phyloP scores from a whole-genome alignment of 768 basidiomycete species.

The Lentinula detonsa region DNA sequence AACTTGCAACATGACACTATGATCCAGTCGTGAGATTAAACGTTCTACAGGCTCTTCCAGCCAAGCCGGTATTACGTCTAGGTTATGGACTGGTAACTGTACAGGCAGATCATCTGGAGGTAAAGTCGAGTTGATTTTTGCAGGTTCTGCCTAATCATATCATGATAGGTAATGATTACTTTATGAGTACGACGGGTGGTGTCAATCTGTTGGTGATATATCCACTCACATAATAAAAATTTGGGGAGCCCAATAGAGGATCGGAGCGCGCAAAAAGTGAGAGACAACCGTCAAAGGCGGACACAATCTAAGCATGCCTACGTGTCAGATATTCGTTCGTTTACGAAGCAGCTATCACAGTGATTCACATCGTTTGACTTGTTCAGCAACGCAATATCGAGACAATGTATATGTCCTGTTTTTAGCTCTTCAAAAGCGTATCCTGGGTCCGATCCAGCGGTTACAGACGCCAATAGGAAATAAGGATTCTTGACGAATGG shows the following conservation, averaged over 20 bases:
- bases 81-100: not conserved
- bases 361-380: constrained; percentile 11
- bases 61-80: constrained; percentile 38
- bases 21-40: constrained; percentile 49
- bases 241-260: not conserved
- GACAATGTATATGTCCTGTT: constrained; percentile 48
- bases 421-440: constrained; percentile 57
- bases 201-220: not conserved
- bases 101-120: constrained; percentile 29
- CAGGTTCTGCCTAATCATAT: constrained; percentile 19
- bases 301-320: constrained; percentile 7
- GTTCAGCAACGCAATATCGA: constrained; percentile 35
- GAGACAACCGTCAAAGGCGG: constrained; percentile 12
- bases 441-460: constrained; percentile 38
- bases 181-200: not conserved
- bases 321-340: not conserved
- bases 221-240: not conserved
- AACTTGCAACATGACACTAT: constrained; percentile 65
- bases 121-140: constrained; percentile 29
- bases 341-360: not conserved
- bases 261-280: constrained; percentile 11
- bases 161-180: not conserved
- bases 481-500: constrained; percentile 43
- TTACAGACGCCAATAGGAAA: constrained; percentile 63
- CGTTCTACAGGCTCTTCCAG: constrained; percentile 38